Evolutionary conservation across 78 protist species (phyloP).

Genomic region (Dictyostelium discoideum): dicty_2.7 NC_007088.5:5635501-5636000

Average conservation of each 20-base stretch:
- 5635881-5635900: conserved; percentile 13
- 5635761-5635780: neutral
- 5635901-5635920: neutral
- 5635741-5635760: neutral
- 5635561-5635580: conserved; percentile 36
- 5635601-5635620: neutral
- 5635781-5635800: neutral
- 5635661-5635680: conserved; percentile 68
- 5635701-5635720: conserved; percentile 32
- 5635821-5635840: neutral
- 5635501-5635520: conserved; percentile 56
- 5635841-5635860: neutral
- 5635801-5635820: conserved; percentile 35
- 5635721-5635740: neutral
- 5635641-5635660: neutral
- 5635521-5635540: conserved; percentile 46
- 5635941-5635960: neutral
- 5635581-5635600: conserved; percentile 17
- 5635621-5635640: neutral
- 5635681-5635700: conserved; percentile 45
- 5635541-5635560: conserved; percentile 39
- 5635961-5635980: neutral
- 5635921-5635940: conserved; percentile 43
- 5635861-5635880: conserved; percentile 3
- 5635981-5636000: neutral